A percentile compares a stretch with the other conserved stretches of the same genome.
phyloP scores from a whole-genome alignment of 169 alveolate genomes.

The Blepharisma undulans region DNA sequence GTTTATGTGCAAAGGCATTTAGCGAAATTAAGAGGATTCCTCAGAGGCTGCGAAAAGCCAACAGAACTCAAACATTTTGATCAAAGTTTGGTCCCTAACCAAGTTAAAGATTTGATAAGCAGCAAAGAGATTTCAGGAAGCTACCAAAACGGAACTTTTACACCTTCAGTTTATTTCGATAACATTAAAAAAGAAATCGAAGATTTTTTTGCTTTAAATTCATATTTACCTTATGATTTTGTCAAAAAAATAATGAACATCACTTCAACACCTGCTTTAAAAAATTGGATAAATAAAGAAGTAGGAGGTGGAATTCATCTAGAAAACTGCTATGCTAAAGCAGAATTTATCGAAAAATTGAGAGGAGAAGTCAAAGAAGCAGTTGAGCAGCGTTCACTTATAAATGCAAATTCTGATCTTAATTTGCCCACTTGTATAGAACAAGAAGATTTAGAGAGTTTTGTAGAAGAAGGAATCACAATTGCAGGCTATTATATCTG shows the following conservation, averaged over 20 bases:
- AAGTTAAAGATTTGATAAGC: not conserved
- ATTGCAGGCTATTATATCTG: not conserved
- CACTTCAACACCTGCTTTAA: not conserved
- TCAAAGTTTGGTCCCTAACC: not conserved
- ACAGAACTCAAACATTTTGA: conserved; percentile 16
- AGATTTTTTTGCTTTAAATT: not conserved
- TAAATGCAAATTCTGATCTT: not conserved
- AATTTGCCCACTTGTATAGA: not conserved
- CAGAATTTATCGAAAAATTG: not conserved
- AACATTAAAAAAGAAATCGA: not conserved
- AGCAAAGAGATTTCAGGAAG: conserved; percentile 6
- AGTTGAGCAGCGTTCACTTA: not conserved
- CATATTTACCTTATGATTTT: not conserved
- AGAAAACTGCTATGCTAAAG: not conserved
- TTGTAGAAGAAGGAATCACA: not conserved
- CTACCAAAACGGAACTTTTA: not conserved
- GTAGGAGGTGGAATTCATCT: not conserved
- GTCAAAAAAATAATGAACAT: not conserved
- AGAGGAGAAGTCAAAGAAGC: not conserved
- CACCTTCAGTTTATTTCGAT: not conserved
- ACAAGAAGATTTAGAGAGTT: conserved; percentile 24
- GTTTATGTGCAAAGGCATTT: conserved; percentile 4
- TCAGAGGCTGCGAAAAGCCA: conserved; percentile 33
- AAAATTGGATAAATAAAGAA: not conserved
- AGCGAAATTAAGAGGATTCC: not conserved